Evolutionary conservation across 2,329 filamentous ascomycete species (phyloP), one percentile per base, ranked within the genome.

Genomic region (Botrytis deweyae): DNA sequence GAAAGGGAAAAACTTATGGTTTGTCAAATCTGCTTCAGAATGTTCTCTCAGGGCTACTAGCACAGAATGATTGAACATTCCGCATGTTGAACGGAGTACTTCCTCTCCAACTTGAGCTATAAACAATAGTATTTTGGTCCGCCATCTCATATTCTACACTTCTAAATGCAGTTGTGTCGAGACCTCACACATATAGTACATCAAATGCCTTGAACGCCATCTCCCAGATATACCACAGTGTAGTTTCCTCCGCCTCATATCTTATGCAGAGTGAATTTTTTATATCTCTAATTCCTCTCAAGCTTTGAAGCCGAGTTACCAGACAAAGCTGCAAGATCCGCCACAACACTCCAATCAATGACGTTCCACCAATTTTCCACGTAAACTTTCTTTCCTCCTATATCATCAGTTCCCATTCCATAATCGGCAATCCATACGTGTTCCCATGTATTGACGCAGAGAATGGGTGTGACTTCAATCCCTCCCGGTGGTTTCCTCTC

Each of bases 381-480:
- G 82, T 89, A 99, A 70, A 85, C 84, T 71, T 86, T 85, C 89
- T 98, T 99, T 68, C 93, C 94, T 63, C 86, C 87, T 73, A 91
- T 82, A 8, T 91, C 91, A 59, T 82, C 82, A 2, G 74, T 72
- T 16, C 86, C 86, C 44, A 90, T 81, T 70, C 89, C 89, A 83
- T 93, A 98, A 82, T 98, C 94, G 72, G 89, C 88, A 82, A 98
- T 84, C 89, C 93, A 99, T 14, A 92, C 91, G 84, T 98, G 96
- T 86, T 98, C 92, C 96, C 96, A 99, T 8, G 94, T 97, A 84
- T 94, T 98, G 74, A 98, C 88, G 82, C 95, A 98, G 79, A 99
- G 85, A 75, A 98, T 86, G 20, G 95, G 95, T 73, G 90, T 86
- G 49, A 95, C 83, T 67, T 92, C 87, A 76, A 89, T 87, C 74